Conservation (phyloP, 2,329 filamentous ascomycete genomes). For the Cryphonectria japonica region DNA sequence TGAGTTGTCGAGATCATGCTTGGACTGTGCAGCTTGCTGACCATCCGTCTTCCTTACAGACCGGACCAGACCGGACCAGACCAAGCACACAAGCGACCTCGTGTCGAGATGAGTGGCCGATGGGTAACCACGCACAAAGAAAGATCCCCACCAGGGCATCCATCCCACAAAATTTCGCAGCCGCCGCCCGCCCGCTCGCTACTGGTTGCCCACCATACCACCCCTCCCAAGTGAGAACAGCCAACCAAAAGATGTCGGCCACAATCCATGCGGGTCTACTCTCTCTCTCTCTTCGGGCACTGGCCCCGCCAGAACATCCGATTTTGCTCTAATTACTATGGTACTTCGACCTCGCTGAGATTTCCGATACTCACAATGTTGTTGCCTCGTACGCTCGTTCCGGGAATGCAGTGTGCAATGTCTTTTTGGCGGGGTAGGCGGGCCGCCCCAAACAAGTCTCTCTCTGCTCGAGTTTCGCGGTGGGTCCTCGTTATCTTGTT, state of each 20-base stretch:
- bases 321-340: background rate
- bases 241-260: background rate
- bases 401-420: background rate
- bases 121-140: background rate
- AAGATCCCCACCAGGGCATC: background rate
- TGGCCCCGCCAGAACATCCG: background rate
- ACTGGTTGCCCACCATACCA: background rate
- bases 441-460: slow-evolving; percentile 18
- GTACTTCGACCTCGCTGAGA: background rate
- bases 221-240: background rate
- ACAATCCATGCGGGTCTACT: background rate
- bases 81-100: background rate
- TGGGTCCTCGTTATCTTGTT: slow-evolving; percentile 11
- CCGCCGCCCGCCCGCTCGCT: background rate
- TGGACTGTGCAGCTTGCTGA: background rate
- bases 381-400: background rate
- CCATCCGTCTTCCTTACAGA: background rate
- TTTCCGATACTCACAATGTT: background rate
- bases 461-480: slow-evolving; percentile 13
- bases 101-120: slow-evolving; percentile 3
- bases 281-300: background rate
- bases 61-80: background rate
- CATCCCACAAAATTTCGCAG: background rate
- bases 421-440: slow-evolving; percentile 16
- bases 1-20: background rate